Base-by-base conservation (phyloP, 345 rosid species). In the Eucalyptus regnans region DNA sequence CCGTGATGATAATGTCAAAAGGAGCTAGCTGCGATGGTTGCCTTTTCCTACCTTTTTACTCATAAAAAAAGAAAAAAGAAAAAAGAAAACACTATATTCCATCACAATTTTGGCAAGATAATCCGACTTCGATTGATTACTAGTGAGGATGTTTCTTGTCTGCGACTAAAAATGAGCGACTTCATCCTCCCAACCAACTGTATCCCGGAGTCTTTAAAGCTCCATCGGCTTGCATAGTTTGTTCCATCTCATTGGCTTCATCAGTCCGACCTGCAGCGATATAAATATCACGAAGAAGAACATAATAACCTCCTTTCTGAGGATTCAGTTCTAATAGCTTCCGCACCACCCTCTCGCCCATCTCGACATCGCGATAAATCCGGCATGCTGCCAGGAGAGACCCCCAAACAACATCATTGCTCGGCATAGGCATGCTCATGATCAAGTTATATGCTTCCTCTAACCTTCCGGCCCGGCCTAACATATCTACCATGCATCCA, bases 381-480 rank as follows among this genome's bases (percentile, higher is more conserved):
- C 88, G 48, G 51, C 81, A 87, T 46, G 88, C 88, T n/a, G 46
- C 33, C 51, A 87, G 88, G 33, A 87, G 88, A 44, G 88, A 68
- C 22, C 50, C 88, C 88, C 88, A 87, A 44, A 87, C 6, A 3
- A 87, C 83, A 12, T 49, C 49, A 5, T 87, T 76, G 76, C 81
- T 51, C 27, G 68, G 54, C 56, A 25, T 51, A n/a, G 80, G 80
- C 81, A 87, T 87, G 33, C 41, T 5, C 29, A 17, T 50, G 54
- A 87, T 54, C n/a, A 87, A 60, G 68, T 41, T 60, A 29, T 50
- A 44, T 10, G 88, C 88, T 64, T 87, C 81, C 81, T 87, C 76
- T 16, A 87, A 33, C 81, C 29, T 33, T 31, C 88, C 88, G 2
- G 37, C 76, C 62, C 51, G 31, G 81, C 88, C 88, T 43, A 87